Evolutionary conservation across 306 rosid genomes (phyloP).

Genomic region (Trichosanthes truncata): DNA sequence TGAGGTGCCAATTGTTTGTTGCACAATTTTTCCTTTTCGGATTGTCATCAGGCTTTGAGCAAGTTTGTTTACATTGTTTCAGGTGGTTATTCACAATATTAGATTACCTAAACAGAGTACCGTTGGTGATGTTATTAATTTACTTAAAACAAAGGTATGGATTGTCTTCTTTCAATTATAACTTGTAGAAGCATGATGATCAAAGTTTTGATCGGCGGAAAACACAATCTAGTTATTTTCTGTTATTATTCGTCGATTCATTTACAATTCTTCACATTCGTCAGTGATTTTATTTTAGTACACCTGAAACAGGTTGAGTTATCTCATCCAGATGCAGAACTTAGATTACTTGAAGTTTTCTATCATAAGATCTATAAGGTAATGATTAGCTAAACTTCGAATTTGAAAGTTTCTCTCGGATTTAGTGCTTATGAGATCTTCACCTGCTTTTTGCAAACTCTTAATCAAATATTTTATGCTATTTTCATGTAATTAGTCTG

Average conservation of each 20-base stretch:
- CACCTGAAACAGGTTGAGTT: slow-evolving; percentile 65
- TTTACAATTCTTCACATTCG: neutral
- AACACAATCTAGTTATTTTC: neutral
- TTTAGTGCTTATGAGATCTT: neutral
- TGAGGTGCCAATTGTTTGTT: slow-evolving; percentile 40
- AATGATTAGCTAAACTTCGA: neutral
- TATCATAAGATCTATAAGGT: slow-evolving; percentile 97
- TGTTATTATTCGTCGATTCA: neutral
- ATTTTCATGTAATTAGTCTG: neutral
- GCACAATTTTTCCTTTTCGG: neutral
- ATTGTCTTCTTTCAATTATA: neutral
- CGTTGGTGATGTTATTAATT: slow-evolving; percentile 62
- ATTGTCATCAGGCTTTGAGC: neutral
- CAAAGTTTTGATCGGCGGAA: neutral
- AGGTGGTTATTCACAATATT: slow-evolving; percentile 67
- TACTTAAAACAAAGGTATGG: slow-evolving; percentile 55
- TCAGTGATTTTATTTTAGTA: neutral
- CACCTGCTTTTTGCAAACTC: neutral
- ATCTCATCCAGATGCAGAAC: slow-evolving; percentile 73
- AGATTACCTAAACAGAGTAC: slow-evolving; percentile 72
- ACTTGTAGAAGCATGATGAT: neutral
- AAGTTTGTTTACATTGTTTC: slow-evolving; percentile 18
- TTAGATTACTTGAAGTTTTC: slow-evolving; percentile 85
- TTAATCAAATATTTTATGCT: neutral
- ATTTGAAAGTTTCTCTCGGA: neutral